Conservation (phyloP, 2,329 filamentous ascomycete species). For the Colletotrichum gloeosporioides region DNA sequence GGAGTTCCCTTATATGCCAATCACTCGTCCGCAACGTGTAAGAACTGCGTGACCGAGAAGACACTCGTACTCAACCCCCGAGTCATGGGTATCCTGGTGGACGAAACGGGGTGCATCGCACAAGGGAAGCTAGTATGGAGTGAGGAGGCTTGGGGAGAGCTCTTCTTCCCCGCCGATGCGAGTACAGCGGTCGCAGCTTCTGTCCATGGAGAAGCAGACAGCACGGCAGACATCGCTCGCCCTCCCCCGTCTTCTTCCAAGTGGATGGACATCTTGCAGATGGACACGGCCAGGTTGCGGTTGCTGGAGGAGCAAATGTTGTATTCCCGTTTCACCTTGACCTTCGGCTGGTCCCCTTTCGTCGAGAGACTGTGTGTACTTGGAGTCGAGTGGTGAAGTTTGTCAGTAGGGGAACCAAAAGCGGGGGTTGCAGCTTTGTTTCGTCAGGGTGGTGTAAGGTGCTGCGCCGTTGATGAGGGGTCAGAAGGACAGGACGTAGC, state of each 20-base stretch:
- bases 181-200: neutral
- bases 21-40: slow-evolving; percentile 38
- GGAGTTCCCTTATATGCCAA: slow-evolving; percentile 61
- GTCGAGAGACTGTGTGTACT: slow-evolving; percentile 45
- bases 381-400: slow-evolving; percentile 43
- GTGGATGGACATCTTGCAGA: slow-evolving; percentile 20
- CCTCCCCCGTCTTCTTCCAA: slow-evolving; percentile 35
- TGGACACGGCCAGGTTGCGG: slow-evolving; percentile 44
- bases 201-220: neutral
- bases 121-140: slow-evolving; percentile 60
- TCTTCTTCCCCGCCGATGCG: slow-evolving; percentile 29
- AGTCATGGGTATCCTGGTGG: slow-evolving; percentile 43
- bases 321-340: slow-evolving; percentile 57
- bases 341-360: slow-evolving; percentile 57
- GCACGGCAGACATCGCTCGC: neutral
- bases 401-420: neutral
- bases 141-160: slow-evolving; percentile 53
- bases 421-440: slow-evolving; percentile 17
- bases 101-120: slow-evolving; percentile 61
- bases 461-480: slow-evolving; percentile 6
- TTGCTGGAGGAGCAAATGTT: slow-evolving; percentile 56
- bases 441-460: slow-evolving; percentile 6
- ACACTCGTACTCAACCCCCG: slow-evolving; percentile 43
- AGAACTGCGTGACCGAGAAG: slow-evolving; percentile 36
- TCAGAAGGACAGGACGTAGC: neutral